phyloP scores from a whole-genome alignment of 2,329 filamentous ascomycete species.

The Exutisphaerella laricina region DNA sequence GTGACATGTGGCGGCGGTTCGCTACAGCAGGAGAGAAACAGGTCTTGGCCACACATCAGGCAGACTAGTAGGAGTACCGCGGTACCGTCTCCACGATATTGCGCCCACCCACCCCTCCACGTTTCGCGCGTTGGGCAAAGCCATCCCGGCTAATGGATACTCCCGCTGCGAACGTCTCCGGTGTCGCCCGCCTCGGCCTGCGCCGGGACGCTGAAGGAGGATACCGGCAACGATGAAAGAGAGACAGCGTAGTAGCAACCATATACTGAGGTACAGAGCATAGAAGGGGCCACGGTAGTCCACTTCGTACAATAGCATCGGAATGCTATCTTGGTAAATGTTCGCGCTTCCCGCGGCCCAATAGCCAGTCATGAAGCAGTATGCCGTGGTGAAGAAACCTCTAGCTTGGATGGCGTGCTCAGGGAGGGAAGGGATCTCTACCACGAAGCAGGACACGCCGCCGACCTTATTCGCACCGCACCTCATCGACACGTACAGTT shows the following conservation, averaged over 20 bases:
- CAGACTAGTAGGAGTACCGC: not conserved
- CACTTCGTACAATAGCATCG: not conserved
- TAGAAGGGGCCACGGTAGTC: not conserved
- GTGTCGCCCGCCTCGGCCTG: not conserved
- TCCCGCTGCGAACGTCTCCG: not conserved
- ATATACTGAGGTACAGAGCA: not conserved
- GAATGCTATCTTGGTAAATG: no score
- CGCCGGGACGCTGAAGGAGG: no score
- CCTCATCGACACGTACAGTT: not conserved
- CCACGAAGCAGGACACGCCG: not conserved
- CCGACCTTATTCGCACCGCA: conserved; percentile 3
- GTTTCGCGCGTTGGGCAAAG: not conserved
- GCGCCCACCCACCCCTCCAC: no score
- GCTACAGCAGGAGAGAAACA: not conserved
- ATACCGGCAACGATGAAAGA: not conserved
- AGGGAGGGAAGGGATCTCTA: not conserved
- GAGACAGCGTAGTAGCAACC: not conserved
- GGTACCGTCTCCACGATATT: no score
- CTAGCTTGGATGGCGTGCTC: conserved; percentile 4
- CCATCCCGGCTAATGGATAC: not conserved
- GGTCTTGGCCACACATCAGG: not conserved
- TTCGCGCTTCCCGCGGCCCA: not conserved
- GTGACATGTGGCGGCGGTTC: not conserved
- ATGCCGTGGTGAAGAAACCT: not conserved
- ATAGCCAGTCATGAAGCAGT: conserved; percentile 1